Evolutionary conservation across 23 red algal species (phyloP), one percentile per base, ranked within the genome.

Genomic region (Pyropia yezoensis): DNA sequence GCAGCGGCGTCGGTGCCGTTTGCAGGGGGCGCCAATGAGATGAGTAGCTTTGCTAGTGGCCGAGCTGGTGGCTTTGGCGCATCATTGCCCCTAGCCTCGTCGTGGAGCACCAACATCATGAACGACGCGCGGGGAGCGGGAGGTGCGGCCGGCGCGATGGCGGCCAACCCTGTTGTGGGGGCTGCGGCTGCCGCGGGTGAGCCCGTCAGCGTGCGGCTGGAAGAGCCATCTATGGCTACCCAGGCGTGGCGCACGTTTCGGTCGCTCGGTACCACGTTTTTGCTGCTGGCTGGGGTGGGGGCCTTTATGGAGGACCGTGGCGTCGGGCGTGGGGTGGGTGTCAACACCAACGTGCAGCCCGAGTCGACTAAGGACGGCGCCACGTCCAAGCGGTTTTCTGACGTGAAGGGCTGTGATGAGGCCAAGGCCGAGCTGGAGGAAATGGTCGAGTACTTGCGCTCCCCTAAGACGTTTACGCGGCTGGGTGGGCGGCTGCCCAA

Each of bases 351-450:
- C 22, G 85, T 87, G 59, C 74, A 69, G 61, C 94, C 94, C 11
- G 94, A 91, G 29, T 80, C 82, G 28, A 86, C 84, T 45, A 33
- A 59, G 20, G 76, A 49, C 54, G 85, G 79, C 23, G 61, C 82
- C 19, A 71, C 80, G 4, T 61, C 62, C 19, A 47, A 47, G 39
- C 59, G 69, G 26, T 98, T 98, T 76, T 80, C 78, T 14, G 94
- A 98, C 60, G 94, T 98, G n/a, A 91, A 90, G 80, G 94, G 94
- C 33, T 90, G 85, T 52, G 94, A 98, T 30, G 94, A 98, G 63
- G 94, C 94, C 29, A 98, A 98, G 56, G 94, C 78, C 27, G 94
- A 98, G 70, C 72, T 98, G 7, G 80, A 90, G 53, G 94, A 98
- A 74, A 87, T 98, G 52, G 94, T 98, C 18, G 63, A 90, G 22